Base-by-base conservation (phyloP, 1,139 yeast genomes). In the Saccharomyces hybrid region DNA sequence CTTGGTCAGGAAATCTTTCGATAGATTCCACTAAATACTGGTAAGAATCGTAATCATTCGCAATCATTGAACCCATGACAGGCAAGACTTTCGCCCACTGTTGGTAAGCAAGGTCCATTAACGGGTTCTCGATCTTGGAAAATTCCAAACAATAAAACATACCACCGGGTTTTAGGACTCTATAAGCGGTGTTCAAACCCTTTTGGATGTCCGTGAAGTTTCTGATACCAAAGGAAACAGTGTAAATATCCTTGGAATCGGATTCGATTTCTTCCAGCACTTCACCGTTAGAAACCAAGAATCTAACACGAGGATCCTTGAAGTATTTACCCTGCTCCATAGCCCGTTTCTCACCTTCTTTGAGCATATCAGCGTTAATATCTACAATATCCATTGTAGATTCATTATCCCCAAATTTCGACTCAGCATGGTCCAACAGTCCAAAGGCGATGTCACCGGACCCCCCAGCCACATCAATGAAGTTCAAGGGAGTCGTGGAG, bases 361-460 rank as follows among this genome's bases (percentile, higher is more conserved):
- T 80, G 67, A 93, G 80, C 99, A 93, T 93, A 69, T 93, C 98
- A 2, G 96, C 84, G 68, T 93, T 93, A 72, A 93, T 93, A 72
- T 93, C 99, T 5, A 91, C 96, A 54, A 93, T 82, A 20, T 93
- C 89, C 93, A 93, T 95, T 28, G 84, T 81, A 41, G 91, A 83
- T 59, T 78, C 76, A 50, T 74, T 78, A 73, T 93, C 99, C 53
- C 87, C 85, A 69, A 83, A 89, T 61, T 83, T 82, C 51, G 78
- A 73, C 60, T 87, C 84, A 9, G 98, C 98, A 69, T 93, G 96
- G 64, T 91, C 97, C 60, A 93, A 76, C 59, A 95, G 79, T 5
- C 99, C 95, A 73, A 90, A 90, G 1, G 99, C 99, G 72, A 93
- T 91, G 69, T 93, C 99, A 50, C 99, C 99, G 14, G 98, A 90